Evolutionary conservation across 2,329 filamentous ascomycete genomes (phyloP), one percentile per base, ranked within the genome.

Genomic region (Fusarium sp.): DNA sequence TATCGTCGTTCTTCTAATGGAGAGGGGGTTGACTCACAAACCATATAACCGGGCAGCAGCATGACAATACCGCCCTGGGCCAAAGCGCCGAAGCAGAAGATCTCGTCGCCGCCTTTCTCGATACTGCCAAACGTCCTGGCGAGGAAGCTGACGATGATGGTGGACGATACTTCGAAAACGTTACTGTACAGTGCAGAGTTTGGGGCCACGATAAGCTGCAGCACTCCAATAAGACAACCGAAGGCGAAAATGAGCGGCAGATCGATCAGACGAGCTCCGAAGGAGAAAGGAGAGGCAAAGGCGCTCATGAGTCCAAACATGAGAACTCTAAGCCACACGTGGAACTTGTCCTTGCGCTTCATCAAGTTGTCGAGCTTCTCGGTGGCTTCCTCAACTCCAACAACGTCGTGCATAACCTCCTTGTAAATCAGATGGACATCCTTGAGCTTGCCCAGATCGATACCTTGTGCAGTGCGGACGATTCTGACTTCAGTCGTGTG

Each of bases 221-320:
- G 80, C 65, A 89, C 80, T 1, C 92, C 92, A 2, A 94, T 84
- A 9, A 93, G 80, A 70, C 86, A 90, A 2, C 92, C 92, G 3
- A 94, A 84, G 21, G 90, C 63, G 76, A 94, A 94, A 24, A 87
- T 86, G 38, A 94, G 85, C 0, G 91, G 92, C 42, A 94, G 82
- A 73, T 95, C 92, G 69, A 94, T 89, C 2, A 88, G 83, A 14
- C 92, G 85, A 6, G 89, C 91, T 65, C 87, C 83, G 75, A 94
- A 94, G 1, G 92, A 92, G 73, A 94, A 94, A 0, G 92, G 91
- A 0, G 90, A 92, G 9, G 92, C 91, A 4, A 84, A 86, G 0
- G 88, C 90, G 45, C 91, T 92, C 13, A 92, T 92, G 39, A 93
- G 81, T 3, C 93, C 92, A 70, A 93, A 93, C 19, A 92, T 82